Evolutionary conservation across 2,329 filamentous ascomycete genomes (phyloP), one percentile per base, ranked within the genome.

Genomic region (Alternaria ventricosa): DNA sequence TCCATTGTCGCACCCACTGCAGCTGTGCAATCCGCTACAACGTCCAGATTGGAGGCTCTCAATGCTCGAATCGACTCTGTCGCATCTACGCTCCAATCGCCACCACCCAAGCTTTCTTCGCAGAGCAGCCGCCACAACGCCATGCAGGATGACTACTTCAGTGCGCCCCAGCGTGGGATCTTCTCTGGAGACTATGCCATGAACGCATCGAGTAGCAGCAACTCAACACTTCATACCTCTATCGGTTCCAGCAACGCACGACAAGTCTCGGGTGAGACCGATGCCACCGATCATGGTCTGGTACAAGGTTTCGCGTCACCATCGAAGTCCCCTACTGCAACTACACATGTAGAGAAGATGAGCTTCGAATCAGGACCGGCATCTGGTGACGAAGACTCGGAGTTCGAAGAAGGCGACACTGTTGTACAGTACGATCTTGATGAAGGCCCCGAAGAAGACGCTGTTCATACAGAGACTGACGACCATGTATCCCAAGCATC

Each of bases 321-420:
- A 47, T 6, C 25, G n/a, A 49, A 41, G 3, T 13, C 28, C 10
- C 18, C 25, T n/a, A 23, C 8, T 43, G 43, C 41, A 2, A 30
- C 22, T 9, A 30, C 57, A 20, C 36, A 27, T 27, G 20, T 30
- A n/a, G 43, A 50, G 3, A 25, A 65, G 6, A 18, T 30, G 6
- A 55, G 23, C 30, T 33, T 51, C n/a, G 61, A 64, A 20, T 50
- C 58, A 23, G 65, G 58, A 25, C 49, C 36, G 22, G 28, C 63
- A 11, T 11, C 47, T 13, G 43, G 18, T 15, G 71, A 76, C n/a
- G 71, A 73, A 15, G 75, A 76, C 15, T 75, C 70, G 3, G 70
- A 73, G 4, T 79, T 78, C 43, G 77, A 79, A 18, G 77, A 79
- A 54, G 77, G 72, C 10, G 76, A 78, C 44, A 79, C 77, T 7